Base-by-base conservation (phyloP, 2,329 filamentous ascomycete species). In the Scedosporium boydii region DNA sequence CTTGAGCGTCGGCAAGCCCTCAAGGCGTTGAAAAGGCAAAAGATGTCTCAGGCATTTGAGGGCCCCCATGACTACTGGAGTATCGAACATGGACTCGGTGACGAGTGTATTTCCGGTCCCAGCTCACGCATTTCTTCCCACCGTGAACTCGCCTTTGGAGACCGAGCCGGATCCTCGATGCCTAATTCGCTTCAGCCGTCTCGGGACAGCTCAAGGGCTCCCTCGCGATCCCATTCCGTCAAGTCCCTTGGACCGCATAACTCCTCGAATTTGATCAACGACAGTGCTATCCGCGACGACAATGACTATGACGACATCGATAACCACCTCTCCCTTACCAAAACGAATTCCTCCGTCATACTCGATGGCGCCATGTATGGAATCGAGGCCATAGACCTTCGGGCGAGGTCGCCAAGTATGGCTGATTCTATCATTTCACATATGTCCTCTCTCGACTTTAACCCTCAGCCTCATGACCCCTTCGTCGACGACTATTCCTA, bases 401-500 rank as follows among this genome's bases (percentile, higher is more conserved):
- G 87, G 51, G 85, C 85, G 53, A 84, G 91, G 59, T 90, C 90
- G 3, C 88, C 91, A 41, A 96, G 92, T 71, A 84, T 93, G 75
- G 86, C 89, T 3, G 91, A 90, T 61, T 95, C 90, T 64, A 85
- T 86, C 69, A 86, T 88, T 69, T 85, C 89, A 59, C 81, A 87
- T 75, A 85, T 87, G 82, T 88, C 85, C 3, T 86, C 84, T 0
- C 74, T 88, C 44, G 85, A 87, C 69, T 84, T 79, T 69, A 82
- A 82, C 67, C 71, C 76, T 7, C 80, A 79, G 53, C 75, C 78
- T 12, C 86, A 89, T 65, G 85, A 88, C 65, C 80, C 85, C 1
- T 86, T 91, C 64, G 88, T 91, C 42, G 91, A 96, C 68, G 93
- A 98, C 72, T 91, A 91, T 73, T 91, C 89, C 42, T 96, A 95